phyloP scores from a whole-genome alignment of 2,329 filamentous ascomycete genomes.

The Corinectria fuckeliana region DNA sequence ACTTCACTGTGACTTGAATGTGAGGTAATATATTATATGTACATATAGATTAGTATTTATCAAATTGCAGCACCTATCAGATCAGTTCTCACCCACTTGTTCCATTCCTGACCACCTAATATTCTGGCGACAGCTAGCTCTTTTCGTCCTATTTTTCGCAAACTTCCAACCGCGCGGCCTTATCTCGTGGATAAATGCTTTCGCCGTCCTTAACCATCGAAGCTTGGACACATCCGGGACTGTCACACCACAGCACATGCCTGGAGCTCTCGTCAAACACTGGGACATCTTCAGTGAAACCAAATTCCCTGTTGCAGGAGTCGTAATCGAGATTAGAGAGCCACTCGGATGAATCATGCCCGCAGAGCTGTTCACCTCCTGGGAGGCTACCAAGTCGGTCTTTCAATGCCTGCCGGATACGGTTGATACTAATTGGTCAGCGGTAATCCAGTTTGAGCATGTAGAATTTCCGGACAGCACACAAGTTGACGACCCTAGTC shows the following conservation, averaged over 20 bases:
- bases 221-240: not conserved
- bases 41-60: no score
- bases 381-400: not conserved
- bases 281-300: not conserved
- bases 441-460: not conserved
- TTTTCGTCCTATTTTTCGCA: no score
- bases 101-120: not conserved
- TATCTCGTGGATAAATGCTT: not conserved
- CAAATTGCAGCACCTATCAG: no score
- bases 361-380: not conserved
- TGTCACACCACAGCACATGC: conserved; percentile 10
- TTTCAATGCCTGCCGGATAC: not conserved
- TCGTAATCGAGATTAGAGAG: not conserved
- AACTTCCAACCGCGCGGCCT: no score
- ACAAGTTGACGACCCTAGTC: not conserved
- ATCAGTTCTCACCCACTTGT: not conserved
- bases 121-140: not conserved
- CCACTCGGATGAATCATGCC: not conserved
- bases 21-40: no score
- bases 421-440: not conserved
- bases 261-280: conserved; percentile 6
- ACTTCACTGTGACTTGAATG: no score
- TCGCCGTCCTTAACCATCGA: conserved; percentile 11
- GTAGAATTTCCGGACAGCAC: not conserved
- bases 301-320: not conserved